phyloP scores from a whole-genome alignment of 2,329 filamentous ascomycete species.

The Helotiales sp. region DNA sequence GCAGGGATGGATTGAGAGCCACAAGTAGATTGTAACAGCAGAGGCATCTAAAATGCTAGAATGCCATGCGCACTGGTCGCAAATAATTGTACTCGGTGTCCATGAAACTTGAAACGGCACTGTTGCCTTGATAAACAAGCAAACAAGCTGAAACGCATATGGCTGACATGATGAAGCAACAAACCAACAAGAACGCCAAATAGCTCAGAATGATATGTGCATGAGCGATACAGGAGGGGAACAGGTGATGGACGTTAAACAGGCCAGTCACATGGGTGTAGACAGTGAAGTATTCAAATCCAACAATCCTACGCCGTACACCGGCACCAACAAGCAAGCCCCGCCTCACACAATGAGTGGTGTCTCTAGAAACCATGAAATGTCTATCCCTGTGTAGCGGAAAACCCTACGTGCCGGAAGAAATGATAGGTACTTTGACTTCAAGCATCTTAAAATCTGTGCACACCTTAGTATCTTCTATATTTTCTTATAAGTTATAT shows the following conservation, averaged over 20 bases:
- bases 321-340: background rate
- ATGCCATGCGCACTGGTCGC: background rate
- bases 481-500: no score
- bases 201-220: background rate
- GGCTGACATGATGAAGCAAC: background rate
- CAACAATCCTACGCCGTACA: conserved; percentile 1
- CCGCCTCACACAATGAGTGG: background rate
- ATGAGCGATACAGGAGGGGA: background rate
- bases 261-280: background rate
- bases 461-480: no score
- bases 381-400: no score
- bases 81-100: background rate
- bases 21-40: background rate
- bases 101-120: background rate
- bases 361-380: background rate
- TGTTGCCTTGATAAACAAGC: background rate
- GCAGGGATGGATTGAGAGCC: background rate
- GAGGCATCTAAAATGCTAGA: background rate
- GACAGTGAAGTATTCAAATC: background rate
- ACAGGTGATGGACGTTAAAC: background rate
- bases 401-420: no score
- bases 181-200: background rate
- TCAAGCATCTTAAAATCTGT: no score
- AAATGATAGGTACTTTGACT: no score
- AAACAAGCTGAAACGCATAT: background rate